Evolutionary conservation across 202 grass and related monocot genomes (phyloP), one percentile per base, ranked within the genome.

Genomic region (Saccharum hybrid): DNA sequence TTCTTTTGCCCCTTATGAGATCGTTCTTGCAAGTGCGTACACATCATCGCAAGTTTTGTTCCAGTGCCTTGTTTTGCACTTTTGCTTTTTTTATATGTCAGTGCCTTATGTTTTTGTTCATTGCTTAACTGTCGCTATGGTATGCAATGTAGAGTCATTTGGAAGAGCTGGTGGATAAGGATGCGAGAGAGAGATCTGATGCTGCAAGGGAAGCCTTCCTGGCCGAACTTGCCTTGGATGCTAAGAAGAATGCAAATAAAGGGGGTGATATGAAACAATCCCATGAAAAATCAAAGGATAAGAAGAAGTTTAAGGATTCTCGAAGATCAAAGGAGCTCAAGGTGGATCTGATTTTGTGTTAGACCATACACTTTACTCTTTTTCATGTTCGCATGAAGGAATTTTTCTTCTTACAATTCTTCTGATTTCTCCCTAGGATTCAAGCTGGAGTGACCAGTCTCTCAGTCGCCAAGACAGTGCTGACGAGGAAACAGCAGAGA

Each of bases 151-250:
- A 99, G 96, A 82, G 68, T 68, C 84, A 59, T 71, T 87, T 99
- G 93, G 96, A 96, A 84, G 88, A 91, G 63, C 82, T 94, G 18
- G 86, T 90, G 68, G 93, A 99, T 77, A 94, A 92, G 90, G 93
- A 99, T 88, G 96, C 93, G 40, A 90, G n/a, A 87, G 96, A 92
- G 84, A 96, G 86, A 85, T 96, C 96, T 86, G 93, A 96, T 89
- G 93, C 96, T 88, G 93, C 91, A 74, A 90, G 89, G 83, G 93
- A 99, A 81, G 96, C 96, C 63, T 96, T 99, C 77, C 68, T 99
- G 16, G 93, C 96, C 76, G 96, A 99, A 87, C 91, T 99, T 84
- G 96, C 87, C 78, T 83, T 92, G 63, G 93, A 99, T 88, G 93
- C 87, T 76, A 87, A 94, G 82, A 99, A 94, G 82, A 97, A 85